These are phyloP conservation scores for Monilinia fructicola DNA, from an alignment of 2,329 filamentous ascomycete species.

Conservation along the genomic window DNA sequence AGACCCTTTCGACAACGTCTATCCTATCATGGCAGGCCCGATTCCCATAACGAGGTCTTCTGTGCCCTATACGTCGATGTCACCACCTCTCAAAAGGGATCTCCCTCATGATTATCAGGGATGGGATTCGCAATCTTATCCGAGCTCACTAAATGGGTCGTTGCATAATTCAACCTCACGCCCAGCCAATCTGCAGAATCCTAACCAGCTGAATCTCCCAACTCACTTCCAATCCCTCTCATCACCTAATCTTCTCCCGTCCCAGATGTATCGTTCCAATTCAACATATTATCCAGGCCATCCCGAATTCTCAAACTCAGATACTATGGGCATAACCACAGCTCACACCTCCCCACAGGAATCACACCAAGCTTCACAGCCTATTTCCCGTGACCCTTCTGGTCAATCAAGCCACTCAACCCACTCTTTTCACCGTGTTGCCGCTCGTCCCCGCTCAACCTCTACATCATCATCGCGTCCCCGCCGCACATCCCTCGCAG, in stretches of 20 bases:
- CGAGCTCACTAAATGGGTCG: constrained; percentile 25
- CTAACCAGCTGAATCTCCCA: constrained; percentile 21
- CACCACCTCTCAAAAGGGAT: constrained; percentile 16
- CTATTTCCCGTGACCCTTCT: constrained; percentile 51
- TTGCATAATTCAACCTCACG: not conserved
- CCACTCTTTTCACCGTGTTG: constrained; percentile 9
- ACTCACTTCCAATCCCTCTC: constrained; percentile 22
- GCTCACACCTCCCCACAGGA: constrained; percentile 41
- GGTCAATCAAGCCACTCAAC: constrained; percentile 43
- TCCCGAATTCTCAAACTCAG: constrained; percentile 45
- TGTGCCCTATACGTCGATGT: constrained; percentile 11
- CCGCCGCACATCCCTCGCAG: constrained; percentile 32
- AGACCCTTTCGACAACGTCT: constrained; percentile 27
- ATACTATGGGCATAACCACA: not conserved
- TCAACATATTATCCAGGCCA: constrained; percentile 35
- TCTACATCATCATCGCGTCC: constrained; percentile 4
- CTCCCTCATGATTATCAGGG: constrained; percentile 27
- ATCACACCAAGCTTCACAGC: constrained; percentile 51
- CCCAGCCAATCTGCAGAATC: constrained; percentile 21
- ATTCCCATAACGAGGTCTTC: constrained; percentile 30
- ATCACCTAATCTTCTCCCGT: constrained; percentile 26
- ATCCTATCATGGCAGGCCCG: constrained; percentile 33
- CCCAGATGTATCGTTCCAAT: constrained; percentile 17
- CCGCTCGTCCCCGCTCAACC: not conserved
- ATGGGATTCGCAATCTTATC: constrained; percentile 30